phyloP scores from a whole-genome alignment of 768 basidiomycete species.

The Chalciporus chontae region DNA sequence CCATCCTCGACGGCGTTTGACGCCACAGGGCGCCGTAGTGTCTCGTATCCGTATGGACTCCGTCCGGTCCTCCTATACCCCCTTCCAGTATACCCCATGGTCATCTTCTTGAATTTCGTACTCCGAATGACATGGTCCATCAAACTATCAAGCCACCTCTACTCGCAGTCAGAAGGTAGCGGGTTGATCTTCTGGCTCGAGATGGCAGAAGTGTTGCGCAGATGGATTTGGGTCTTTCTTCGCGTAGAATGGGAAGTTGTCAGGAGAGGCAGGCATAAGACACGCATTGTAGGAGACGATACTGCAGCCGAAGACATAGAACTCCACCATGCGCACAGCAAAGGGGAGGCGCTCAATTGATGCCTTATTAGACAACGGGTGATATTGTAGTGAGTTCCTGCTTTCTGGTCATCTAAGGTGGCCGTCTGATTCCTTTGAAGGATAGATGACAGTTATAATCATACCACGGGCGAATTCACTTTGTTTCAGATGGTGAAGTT shows the following conservation, averaged over 20 bases:
- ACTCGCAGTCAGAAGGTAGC: slow-evolving; percentile 75
- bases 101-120: slow-evolving; percentile 78
- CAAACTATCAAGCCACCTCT: slow-evolving; percentile 84
- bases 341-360: slow-evolving; percentile 19
- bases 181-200: slow-evolving; percentile 87
- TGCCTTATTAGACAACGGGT: background rate
- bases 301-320: slow-evolving; percentile 11
- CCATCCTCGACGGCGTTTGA: slow-evolving; percentile 14
- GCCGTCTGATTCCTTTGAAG: slow-evolving; percentile 7
- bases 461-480: background rate
- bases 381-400: slow-evolving; percentile 12
- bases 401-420: background rate
- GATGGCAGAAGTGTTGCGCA: slow-evolving; percentile 78
- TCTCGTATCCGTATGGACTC: slow-evolving; percentile 63
- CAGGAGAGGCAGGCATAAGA: slow-evolving; percentile 41
- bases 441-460: slow-evolving; percentile 3
- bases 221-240: slow-evolving; percentile 99
- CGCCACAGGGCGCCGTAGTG: slow-evolving; percentile 9
- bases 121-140: slow-evolving; percentile 93
- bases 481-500: background rate
- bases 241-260: slow-evolving; percentile 96
- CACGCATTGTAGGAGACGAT: slow-evolving; percentile 1
- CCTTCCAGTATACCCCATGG: slow-evolving; percentile 78
- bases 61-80: slow-evolving; percentile 76
- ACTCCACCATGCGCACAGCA: slow-evolving; percentile 10